phyloP scores from a whole-genome alignment of 805 yeast species.

The Brettanomyces bruxellensis region DNA sequence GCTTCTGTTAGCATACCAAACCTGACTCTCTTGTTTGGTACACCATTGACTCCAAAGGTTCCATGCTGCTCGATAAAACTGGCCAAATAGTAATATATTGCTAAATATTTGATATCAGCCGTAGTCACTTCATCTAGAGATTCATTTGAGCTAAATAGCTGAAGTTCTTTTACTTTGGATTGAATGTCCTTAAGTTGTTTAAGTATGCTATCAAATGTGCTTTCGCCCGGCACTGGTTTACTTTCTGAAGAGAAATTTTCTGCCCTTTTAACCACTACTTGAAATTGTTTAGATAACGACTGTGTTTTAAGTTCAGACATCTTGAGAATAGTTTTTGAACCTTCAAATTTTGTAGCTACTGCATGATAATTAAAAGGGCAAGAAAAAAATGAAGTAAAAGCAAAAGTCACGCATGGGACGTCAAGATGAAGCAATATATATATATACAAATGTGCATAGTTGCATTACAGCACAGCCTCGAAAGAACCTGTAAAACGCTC shows the following conservation, averaged over 20 bases:
- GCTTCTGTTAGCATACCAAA: constrained; percentile 30
- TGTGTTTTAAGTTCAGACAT: no score
- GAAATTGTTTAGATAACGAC: neutral
- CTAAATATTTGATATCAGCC: constrained; percentile 47
- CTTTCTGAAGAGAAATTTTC: neutral
- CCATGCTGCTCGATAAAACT: constrained; percentile 23
- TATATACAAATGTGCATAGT: no score
- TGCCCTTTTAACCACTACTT: neutral
- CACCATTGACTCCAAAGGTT: constrained; percentile 11
- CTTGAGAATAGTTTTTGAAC: no score
- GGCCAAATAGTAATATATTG: constrained; percentile 54
- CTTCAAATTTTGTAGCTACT: no score
- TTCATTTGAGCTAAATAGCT: constrained; percentile 68
- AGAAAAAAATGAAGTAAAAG: no score
- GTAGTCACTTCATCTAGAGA: constrained; percentile 60
- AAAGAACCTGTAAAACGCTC: no score
- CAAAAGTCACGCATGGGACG: no score
- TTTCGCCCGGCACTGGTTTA: constrained; percentile 3
- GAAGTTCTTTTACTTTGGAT: constrained; percentile 33
- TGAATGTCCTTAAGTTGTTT: constrained; percentile 13
- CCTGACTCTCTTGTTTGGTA: constrained; percentile 14
- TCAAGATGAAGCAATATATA: no score
- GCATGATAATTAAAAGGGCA: no score
- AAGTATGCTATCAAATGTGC: neutral
- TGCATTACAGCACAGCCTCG: no score